Base-by-base conservation (phyloP, 257 asterid species). In the Solanum piurae region DNA sequence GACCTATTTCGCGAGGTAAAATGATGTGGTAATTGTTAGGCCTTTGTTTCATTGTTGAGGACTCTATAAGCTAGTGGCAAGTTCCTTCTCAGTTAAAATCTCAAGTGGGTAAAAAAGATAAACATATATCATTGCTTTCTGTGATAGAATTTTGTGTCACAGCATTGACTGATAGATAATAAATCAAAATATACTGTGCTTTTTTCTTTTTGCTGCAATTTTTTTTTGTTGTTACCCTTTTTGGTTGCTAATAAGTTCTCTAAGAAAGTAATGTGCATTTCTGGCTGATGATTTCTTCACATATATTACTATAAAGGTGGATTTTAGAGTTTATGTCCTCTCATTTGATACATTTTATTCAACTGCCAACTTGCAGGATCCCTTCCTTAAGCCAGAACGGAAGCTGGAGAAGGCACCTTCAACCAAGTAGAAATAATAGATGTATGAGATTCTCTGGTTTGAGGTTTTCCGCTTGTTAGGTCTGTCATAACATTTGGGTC, bases 341-440 rank as follows among this genome's bases (percentile, higher is more conserved):
- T 80, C 7, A 20, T 20, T 46, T 46, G 68, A 80, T 80, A 21
- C 52, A 29, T 46, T 46, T 44, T 18, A 82, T 29, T 4, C 10
- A 20, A 82, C 64, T 49, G 69, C 36, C 34, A 18, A 82, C 44
- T 29, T 49, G 86, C 69, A 82, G 86, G 86, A 82, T 20, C 69
- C 86, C 0, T 82, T 82, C 31, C 86, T 82, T 49, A 82, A 82
- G 69, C 86, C 86, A 10, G 86, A 82, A 27, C 69, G 69, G 29
- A 82, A 82, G 86, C 44, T 27, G 86, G 86, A 82, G 86, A 82
- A 82, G 69, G 86, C 86, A 82, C 44, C 86, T 49, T 82, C 86
- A 82, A 49, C 38, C 69, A 82, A 82, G 44, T 82, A 52, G 34
- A 49, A 31, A 31, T n/a, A 76, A 5, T 38, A 76, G 83, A 82